A percentile compares a stretch with the other conserved stretches of the same genome.
These are phyloP conservation scores for Paraconiothyrium brasiliense DNA, from an alignment of 2,329 filamentous ascomycete species.

Conservation along the genomic window DNA sequence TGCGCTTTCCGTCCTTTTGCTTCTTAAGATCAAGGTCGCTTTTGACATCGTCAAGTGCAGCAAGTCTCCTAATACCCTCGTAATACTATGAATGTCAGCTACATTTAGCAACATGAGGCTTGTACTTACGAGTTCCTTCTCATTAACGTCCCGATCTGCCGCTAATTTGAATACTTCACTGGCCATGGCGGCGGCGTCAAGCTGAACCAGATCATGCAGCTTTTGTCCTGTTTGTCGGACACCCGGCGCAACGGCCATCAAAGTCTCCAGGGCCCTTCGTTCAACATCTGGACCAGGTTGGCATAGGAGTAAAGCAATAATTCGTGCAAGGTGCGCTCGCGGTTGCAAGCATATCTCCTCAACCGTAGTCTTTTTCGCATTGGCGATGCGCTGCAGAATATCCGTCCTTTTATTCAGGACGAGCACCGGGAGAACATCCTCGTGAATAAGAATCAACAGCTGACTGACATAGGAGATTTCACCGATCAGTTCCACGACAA, in stretches of 20 bases:
- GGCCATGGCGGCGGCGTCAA: constrained; percentile 78
- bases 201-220: constrained; percentile 74
- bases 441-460: constrained; percentile 79
- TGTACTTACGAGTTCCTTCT: constrained; percentile 64
- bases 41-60: constrained; percentile 53
- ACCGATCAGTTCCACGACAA: constrained; percentile 82
- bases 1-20: constrained; percentile 57
- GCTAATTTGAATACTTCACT: constrained; percentile 84
- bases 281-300: constrained; percentile 73
- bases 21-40: constrained; percentile 39
- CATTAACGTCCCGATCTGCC: constrained; percentile 70
- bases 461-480: constrained; percentile 70
- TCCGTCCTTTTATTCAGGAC: constrained; percentile 81
- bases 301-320: constrained; percentile 66
- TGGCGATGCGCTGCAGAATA: constrained; percentile 81
- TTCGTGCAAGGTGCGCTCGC: constrained; percentile 64
- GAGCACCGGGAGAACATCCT: constrained; percentile 84
- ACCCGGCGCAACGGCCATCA: constrained; percentile 74
- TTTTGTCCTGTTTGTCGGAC: constrained; percentile 69
- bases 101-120: constrained; percentile 1
- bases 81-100: constrained; percentile 46
- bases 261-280: constrained; percentile 71
- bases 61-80: constrained; percentile 59
- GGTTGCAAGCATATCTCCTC: constrained; percentile 71
- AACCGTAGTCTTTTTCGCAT: constrained; percentile 66